Base-by-base conservation (phyloP, 2,329 filamentous ascomycete genomes). In the Stemphylium lycopersici region DNA sequence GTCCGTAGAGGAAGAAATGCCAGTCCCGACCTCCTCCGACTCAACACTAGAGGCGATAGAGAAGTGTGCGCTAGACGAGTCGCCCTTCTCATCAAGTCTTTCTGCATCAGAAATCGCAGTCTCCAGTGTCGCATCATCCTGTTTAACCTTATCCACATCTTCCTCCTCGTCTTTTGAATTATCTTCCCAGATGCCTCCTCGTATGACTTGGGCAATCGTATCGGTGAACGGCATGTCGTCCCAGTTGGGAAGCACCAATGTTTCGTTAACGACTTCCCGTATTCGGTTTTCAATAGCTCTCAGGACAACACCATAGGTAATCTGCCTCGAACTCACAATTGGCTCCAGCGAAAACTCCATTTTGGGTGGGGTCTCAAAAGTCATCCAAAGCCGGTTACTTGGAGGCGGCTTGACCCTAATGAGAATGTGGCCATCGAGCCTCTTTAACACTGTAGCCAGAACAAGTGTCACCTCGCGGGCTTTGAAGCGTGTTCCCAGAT, bases 261-360 rank as follows among this genome's bases (percentile, higher is more conserved):
- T 96, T 77, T 99, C 95, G 8, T 90, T 90, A 56, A 99, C 83
- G 7, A 97, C 92, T 75, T 97, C 93, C 68, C 96, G 90, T 72
- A 99, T 97, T 44, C 92, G 85, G 69, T 90, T 96, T 76, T 99
- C 95, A 55, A 99, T 98, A 57, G 96, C 91, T 44, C 92, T 87
- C 11, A 98, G 82, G 50, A 99, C 95, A 55, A 96, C 84, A 1
- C 89, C 90, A 74, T 96, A 98, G 0, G 95, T 98, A 61, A 99
- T 96, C 72, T 98, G 93, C 53, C 93, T 87, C 12, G 92, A 90
- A 77, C 93, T 96, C 45, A 99, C 92, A 63, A 99, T 93, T 3
- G 95, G 95, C 72, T 98, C 92, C 38, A 98, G 91, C n/a, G 86
- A 86, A 82, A 97, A 87, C 58, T 96, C 92, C 79, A 99, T 89